Base-by-base conservation (phyloP, 257 asterid genomes). In the Misopates orontium region DNA sequence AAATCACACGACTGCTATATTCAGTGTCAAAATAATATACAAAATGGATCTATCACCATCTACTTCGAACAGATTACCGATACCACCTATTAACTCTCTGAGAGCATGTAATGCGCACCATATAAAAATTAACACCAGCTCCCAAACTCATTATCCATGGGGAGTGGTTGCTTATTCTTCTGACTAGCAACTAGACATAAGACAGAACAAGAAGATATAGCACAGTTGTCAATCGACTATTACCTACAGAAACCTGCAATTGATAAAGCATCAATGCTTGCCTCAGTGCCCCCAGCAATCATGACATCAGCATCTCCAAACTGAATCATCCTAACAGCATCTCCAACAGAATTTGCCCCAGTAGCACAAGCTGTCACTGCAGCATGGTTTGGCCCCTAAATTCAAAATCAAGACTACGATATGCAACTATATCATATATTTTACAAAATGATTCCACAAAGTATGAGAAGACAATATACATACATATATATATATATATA, bases 291-390 rank as follows among this genome's bases (percentile, higher is more conserved):
- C 10, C 99, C 97, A 0, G 99, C 95, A 77, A 93, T 92, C 97
- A 90, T 93, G 62, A 90, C 99, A 78, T 90, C 92, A 68, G 80
- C 96, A 86, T 90, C 99, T 51, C 99, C 99, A 73, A 84, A 86
- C 62, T 82, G 99, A 73, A 93, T 93, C 97, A 93, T 93, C 84
- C 96, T 87, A 32, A 85, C 71, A 49, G 97, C 96, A 78, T 93
- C 99, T 68, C 99, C 99, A 56, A 93, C 82, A 36, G 89, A 93
- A 79, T 93, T 97, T 39, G 99, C 95, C 74, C 97, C 99, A 40
- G 99, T 90, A 45, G 99, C 99, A 82, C 99, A 90, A 67, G 99
- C 99, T 79, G 97, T 93, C 73, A 90, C 97, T 80, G 99, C 92
- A 70, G 99, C 95, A 88, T 90, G 99, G 74, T 93, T 93, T 75